phyloP scores from a whole-genome alignment of 768 basidiomycete species.

The Leucocoprinus birnbaumii region DNA sequence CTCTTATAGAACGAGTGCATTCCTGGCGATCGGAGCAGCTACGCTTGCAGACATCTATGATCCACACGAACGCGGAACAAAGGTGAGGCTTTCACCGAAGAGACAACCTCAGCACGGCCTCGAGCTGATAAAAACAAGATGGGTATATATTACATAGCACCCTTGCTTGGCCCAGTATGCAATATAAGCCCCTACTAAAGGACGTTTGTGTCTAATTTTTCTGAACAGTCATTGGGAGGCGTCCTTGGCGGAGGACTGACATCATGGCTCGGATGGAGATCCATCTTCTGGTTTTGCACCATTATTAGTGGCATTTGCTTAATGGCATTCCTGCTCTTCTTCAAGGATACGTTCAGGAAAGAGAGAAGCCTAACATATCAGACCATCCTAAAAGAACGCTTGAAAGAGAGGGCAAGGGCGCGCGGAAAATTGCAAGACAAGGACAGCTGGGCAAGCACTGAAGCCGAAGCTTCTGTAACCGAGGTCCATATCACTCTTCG shows the following conservation, averaged over 20 bases:
- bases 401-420: conserved; percentile 20
- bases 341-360: conserved; percentile 77
- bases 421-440: conserved; percentile 2
- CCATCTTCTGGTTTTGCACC: conserved; percentile 76
- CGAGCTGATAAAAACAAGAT: conserved; percentile 31
- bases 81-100: conserved; percentile 20
- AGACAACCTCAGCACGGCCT: not conserved
- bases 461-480: not conserved
- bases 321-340: conserved; percentile 54
- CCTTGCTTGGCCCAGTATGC: conserved; percentile 57
- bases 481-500: conserved; percentile 49
- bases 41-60: conserved; percentile 76
- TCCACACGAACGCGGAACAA: conserved; percentile 60
- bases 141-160: conserved; percentile 75
- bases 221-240: conserved; percentile 45
- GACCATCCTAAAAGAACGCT: conserved; percentile 43
- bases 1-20: conserved; percentile 41
- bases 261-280: conserved; percentile 67
- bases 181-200: not conserved
- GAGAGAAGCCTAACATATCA: conserved; percentile 82
- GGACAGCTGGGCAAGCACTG: not conserved
- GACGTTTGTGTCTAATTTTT: not conserved
- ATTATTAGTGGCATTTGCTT: conserved; percentile 54
- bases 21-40: conserved; percentile 67
- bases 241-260: conserved; percentile 68